Base-by-base conservation (phyloP, 192 early-diverging fungal species). In the Thoreauomyces humboldtii region DNA sequence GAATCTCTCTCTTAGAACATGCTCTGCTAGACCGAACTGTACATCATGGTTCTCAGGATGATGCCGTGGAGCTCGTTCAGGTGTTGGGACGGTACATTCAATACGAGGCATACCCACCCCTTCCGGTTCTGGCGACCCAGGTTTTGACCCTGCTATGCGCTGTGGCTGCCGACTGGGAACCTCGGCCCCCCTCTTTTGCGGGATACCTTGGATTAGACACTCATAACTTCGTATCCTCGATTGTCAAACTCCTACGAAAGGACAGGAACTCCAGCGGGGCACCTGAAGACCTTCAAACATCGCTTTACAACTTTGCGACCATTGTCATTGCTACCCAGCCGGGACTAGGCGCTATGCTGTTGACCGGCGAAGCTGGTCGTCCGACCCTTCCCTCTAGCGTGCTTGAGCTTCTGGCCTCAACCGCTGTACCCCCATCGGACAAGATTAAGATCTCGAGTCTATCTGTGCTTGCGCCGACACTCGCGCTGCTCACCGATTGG, bases 181-280 rank as follows among this genome's bases (percentile, higher is more conserved):
- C 72, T 7, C 57, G 72, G 12, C 77, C 77, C 7, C 77, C 77
- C 1, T 82, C 77, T 3, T 75, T 82, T 44, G 63, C 75, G 24
- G 78, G 80, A 28, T 80, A 80, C 64, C 76, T 82, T 67, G 80
- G 80, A n/a, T 25, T 48, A 5, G 61, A 75, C 24, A 70, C 63
- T 12, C 22, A 54, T 19, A 36, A 32, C 15, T 63, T 80, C 34
- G 73, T 80, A 0, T 22, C 51, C 1, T 31, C 48, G 2, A 70
- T 82, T 27, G 47, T 80, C 19, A 59, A 70, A 24, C 33, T 73
- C 27, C 27, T 74, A 2, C 7, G 21, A 6, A 38, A 55, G 21
- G 61, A 70, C 38, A 37, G 11, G 7, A 34, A 27, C 1, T 36
- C 70, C 15, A 38, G 66, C 7, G 25, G 17, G 17, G 50, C 24